These are phyloP conservation scores for Simplicillium aogashimaense DNA, from an alignment of 2,329 filamentous ascomycete species.

Conservation along the genomic window DNA sequence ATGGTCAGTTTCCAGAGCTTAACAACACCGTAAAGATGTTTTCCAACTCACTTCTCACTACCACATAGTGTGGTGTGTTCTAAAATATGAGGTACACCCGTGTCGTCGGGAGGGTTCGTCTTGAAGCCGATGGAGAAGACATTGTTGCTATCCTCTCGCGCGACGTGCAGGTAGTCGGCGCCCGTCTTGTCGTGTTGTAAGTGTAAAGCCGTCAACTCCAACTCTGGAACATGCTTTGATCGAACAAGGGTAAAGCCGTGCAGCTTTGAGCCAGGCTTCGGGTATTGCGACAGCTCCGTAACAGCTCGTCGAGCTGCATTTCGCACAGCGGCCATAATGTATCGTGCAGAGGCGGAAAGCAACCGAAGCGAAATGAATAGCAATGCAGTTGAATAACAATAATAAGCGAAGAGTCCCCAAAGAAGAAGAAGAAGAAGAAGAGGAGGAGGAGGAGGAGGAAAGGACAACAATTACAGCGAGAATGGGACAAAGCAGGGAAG, in stretches of 20 bases:
- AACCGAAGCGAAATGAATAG: background rate
- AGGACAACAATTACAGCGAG: too few species aligned
- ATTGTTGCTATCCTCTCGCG: slow-evolving; percentile 94
- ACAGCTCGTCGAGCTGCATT: slow-evolving; percentile 52
- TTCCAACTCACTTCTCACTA: slow-evolving; percentile 64
- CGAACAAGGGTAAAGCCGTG: slow-evolving; percentile 89
- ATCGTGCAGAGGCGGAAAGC: too few species aligned
- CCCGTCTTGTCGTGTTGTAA: slow-evolving; percentile 91
- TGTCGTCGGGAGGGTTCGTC: slow-evolving; percentile 95
- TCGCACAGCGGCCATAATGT: slow-evolving; percentile 33
- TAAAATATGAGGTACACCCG: slow-evolving; percentile 90
- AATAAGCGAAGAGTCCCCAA: background rate
- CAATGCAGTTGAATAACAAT: background rate
- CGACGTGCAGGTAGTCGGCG: slow-evolving; percentile 91
- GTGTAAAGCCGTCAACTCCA: slow-evolving; percentile 84
- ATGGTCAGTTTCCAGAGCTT: slow-evolving; percentile 15
- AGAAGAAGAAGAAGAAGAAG: background rate
- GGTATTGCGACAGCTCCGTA: slow-evolving; percentile 66
- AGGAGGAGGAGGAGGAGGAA: too few species aligned
- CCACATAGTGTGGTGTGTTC: slow-evolving; percentile 97
- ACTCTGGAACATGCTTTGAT: slow-evolving; percentile 85
- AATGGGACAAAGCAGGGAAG: too few species aligned
- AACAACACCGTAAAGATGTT: too few species aligned
- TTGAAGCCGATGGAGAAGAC: slow-evolving; percentile 99
- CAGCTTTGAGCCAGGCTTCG: slow-evolving; percentile 72